phyloP scores from a whole-genome alignment of 192 early-diverging fungal species.

The Geranomyces michiganensis region DNA sequence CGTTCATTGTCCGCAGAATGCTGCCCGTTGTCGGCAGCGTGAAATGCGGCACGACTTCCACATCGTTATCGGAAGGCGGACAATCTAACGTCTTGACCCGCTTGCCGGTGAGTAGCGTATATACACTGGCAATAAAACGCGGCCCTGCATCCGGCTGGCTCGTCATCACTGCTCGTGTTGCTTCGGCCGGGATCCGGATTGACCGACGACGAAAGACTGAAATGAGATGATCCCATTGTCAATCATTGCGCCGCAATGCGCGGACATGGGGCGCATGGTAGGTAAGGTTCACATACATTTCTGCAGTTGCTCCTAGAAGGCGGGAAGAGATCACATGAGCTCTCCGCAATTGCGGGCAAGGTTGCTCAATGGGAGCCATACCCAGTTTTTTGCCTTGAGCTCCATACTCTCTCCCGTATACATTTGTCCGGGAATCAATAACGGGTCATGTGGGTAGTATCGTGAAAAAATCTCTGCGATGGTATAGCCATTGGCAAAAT shows the following conservation, averaged over 20 bases:
- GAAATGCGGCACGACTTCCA: slow-evolving; percentile 45
- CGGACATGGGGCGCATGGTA: background rate
- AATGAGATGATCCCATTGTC: too few relatives aligned
- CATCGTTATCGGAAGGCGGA: background rate
- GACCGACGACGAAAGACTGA: slow-evolving; percentile 41
- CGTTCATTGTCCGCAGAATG: slow-evolving; percentile 38
- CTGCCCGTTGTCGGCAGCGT: slow-evolving; percentile 48
- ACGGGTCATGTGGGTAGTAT: slow-evolving; percentile 46
- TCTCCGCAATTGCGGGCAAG: background rate
- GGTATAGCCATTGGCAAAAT: slow-evolving; percentile 54
- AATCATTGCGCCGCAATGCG: too few relatives aligned
- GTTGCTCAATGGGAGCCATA: background rate
- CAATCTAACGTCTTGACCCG: slow-evolving; percentile 21
- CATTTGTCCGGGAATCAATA: slow-evolving; percentile 35
- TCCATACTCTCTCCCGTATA: slow-evolving; percentile 46
- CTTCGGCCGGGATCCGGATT: slow-evolving; percentile 48
- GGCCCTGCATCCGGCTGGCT: slow-evolving; percentile 46
- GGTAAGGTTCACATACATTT: slow-evolving; percentile 41
- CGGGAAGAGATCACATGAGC: background rate
- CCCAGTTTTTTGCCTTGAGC: slow-evolving; percentile 53
- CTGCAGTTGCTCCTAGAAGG: slow-evolving; percentile 34
- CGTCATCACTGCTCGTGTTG: slow-evolving; percentile 46
- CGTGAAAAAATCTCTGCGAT: slow-evolving; percentile 53
- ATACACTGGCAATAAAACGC: slow-evolving; percentile 47
- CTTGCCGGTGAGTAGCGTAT: slow-evolving; percentile 45